Conservation (phyloP, 257 asterid species). For the Nicotiana knightiana region DNA sequence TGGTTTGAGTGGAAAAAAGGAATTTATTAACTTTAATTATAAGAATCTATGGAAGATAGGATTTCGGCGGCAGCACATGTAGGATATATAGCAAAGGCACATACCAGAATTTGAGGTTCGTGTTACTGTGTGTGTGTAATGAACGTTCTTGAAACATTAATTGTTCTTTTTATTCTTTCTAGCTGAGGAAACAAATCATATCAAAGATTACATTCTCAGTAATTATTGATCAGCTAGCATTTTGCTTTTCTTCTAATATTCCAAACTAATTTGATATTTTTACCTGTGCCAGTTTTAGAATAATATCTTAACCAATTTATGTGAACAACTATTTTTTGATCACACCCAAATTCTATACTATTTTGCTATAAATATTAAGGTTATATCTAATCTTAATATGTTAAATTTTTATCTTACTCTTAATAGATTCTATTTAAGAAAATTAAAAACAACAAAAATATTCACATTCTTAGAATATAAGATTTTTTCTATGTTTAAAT, state of each 20-base stretch:
- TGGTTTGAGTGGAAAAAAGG: not conserved
- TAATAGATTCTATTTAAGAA: too few relatives aligned
- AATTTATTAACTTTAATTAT: not conserved
- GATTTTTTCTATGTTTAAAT: too few relatives aligned
- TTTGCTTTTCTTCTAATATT: slow-evolving; percentile 3
- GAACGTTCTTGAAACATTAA: not conserved
- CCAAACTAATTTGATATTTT: not conserved
- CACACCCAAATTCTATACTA: too few relatives aligned
- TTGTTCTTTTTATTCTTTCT: not conserved
- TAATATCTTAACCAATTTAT: not conserved
- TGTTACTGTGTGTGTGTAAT: not conserved
- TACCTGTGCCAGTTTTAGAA: not conserved
- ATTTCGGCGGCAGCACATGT: not conserved
- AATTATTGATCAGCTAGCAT: not conserved
- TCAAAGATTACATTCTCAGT: not conserved
- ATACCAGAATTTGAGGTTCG: not conserved
- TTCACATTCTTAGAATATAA: too few relatives aligned
- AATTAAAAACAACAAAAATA: too few relatives aligned
- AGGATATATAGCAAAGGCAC: not conserved
- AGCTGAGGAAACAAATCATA: not conserved
- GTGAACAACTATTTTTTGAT: too few relatives aligned
- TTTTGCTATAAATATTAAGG: too few relatives aligned
- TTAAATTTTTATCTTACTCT: too few relatives aligned
- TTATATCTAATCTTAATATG: too few relatives aligned
- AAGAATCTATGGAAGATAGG: not conserved